Evolutionary conservation across 176 grass and related monocot species (phyloP).

Genomic region (Secale cereale): DNA sequence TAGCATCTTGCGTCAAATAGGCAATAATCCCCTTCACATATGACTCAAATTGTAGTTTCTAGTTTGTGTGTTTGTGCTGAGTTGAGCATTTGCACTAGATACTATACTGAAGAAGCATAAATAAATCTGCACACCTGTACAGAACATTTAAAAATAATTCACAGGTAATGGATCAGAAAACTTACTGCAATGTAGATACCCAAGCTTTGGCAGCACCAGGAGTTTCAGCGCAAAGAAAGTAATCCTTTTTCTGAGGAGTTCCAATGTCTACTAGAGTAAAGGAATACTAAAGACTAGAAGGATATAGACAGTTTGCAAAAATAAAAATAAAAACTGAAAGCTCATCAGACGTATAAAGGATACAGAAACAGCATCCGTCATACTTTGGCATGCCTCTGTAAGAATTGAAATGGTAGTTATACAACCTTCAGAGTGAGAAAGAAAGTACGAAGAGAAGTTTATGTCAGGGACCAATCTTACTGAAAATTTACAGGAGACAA

Average conservation of each 20-base stretch:
- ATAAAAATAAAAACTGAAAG: slow-evolving; percentile 1
- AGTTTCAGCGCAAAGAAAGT: slow-evolving; percentile 97
- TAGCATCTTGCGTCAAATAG: background rate
- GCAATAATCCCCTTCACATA: background rate
- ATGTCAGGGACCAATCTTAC: slow-evolving; percentile 42
- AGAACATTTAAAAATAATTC: background rate
- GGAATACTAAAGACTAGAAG: slow-evolving; percentile 38
- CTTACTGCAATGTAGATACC: slow-evolving; percentile 97
- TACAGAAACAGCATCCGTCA: slow-evolving; percentile 98
- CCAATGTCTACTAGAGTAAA: slow-evolving; percentile 79
- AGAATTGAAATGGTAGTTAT: slow-evolving; percentile 23
- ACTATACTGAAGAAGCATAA: slow-evolving; percentile 2
- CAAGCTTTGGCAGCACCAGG: slow-evolving; percentile 90
- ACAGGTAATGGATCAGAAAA: slow-evolving; percentile 21
- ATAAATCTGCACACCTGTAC: background rate
- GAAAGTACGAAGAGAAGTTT: background rate
- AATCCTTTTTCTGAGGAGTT: slow-evolving; percentile 98
- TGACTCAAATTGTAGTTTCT: background rate
- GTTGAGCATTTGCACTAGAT: background rate
- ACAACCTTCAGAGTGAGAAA: slow-evolving; percentile 8
- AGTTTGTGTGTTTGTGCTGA: background rate
- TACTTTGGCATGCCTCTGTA: slow-evolving; percentile 91
- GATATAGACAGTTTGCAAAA: background rate
- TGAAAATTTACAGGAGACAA: slow-evolving; percentile 96
- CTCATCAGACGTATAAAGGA: slow-evolving; percentile 34